Percentiles rank a stretch among this genome's conserved stretches.
Conservation (phyloP, 768 basidiomycete species). For the Roridomyces roridus region DNA sequence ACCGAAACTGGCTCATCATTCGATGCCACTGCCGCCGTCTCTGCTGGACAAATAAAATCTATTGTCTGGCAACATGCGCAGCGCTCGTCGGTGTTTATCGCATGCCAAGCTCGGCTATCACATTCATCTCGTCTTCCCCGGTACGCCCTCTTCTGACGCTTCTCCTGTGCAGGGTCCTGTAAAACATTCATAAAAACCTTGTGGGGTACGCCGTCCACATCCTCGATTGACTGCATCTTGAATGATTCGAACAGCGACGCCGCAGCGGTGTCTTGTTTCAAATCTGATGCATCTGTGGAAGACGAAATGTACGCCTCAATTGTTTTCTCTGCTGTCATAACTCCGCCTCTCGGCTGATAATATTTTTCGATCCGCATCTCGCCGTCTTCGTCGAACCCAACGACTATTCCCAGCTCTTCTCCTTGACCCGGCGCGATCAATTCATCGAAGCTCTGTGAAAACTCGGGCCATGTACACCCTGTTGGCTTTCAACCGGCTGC, state of each 20-base stretch:
- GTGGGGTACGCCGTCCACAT: conserved; percentile 2
- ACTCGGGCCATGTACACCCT: not conserved
- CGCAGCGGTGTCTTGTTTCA: not conserved
- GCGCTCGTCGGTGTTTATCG: not conserved
- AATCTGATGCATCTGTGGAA: not conserved
- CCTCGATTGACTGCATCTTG: not conserved
- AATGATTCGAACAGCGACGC: not conserved
- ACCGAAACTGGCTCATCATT: not conserved
- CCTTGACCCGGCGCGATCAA: conserved; percentile 3
- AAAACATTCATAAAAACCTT: conserved; percentile 9
- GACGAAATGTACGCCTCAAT: conserved; percentile 2
- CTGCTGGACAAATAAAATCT: not conserved
- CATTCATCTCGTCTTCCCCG: not conserved
- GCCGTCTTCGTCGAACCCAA: conserved; percentile 7
- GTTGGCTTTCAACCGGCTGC: conserved; percentile 14
- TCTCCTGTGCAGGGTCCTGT: not conserved
- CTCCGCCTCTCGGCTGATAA: conserved; percentile 13
- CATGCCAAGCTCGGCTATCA: not conserved
- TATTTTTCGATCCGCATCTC: not conserved
- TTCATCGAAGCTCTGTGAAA: conserved; percentile 12
- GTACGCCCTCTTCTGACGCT: not conserved
- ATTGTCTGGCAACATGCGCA: not conserved
- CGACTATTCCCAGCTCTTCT: conserved; percentile 15
- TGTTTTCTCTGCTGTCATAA: conserved; percentile 6
- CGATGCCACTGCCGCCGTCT: not conserved